phyloP scores from a whole-genome alignment of 495 filamentous ascomycete genomes.

The Parathielavia appendiculata region DNA sequence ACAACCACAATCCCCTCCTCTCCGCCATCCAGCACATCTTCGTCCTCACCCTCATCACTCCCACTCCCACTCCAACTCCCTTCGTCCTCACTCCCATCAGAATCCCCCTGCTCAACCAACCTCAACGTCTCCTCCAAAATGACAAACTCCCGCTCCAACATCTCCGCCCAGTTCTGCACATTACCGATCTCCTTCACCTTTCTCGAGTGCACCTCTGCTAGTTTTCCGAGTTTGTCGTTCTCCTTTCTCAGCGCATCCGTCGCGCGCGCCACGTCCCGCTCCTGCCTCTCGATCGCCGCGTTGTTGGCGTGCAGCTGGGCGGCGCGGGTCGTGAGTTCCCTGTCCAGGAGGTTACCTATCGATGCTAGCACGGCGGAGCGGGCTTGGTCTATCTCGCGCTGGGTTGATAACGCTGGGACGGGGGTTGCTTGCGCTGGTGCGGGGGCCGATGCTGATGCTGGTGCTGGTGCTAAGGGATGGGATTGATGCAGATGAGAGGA shows the following conservation, averaged over 20 bases:
- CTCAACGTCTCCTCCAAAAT: conserved; percentile 82
- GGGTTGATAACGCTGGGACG: not conserved
- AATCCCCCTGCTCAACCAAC: conserved; percentile 50
- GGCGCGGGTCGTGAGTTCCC: conserved; percentile 66
- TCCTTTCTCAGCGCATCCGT: conserved; percentile 64
- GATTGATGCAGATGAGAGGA: conserved; percentile 7
- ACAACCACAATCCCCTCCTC: not conserved
- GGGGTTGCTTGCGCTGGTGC: not conserved
- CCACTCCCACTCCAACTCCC: conserved; percentile 31
- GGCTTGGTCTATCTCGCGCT: conserved; percentile 54
- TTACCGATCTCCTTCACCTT: conserved; percentile 90
- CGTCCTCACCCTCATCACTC: conserved; percentile 15
- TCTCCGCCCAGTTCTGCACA: conserved; percentile 97
- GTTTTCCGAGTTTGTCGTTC: conserved; percentile 61
- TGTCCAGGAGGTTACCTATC: conserved; percentile 67
- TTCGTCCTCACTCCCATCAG: conserved; percentile 31
- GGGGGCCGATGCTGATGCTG: conserved; percentile 8
- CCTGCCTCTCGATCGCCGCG: conserved; percentile 62
- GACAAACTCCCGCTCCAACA: conserved; percentile 85
- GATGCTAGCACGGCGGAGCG: conserved; percentile 72
- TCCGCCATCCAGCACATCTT: not conserved
- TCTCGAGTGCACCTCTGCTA: conserved; percentile 62
- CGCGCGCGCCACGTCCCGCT: conserved; percentile 59
- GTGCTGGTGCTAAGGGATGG: not conserved
- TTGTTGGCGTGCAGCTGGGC: conserved; percentile 70